phyloP scores from a whole-genome alignment of 1,284 basidiomycete species.

The Rugosomyces carneus region DNA sequence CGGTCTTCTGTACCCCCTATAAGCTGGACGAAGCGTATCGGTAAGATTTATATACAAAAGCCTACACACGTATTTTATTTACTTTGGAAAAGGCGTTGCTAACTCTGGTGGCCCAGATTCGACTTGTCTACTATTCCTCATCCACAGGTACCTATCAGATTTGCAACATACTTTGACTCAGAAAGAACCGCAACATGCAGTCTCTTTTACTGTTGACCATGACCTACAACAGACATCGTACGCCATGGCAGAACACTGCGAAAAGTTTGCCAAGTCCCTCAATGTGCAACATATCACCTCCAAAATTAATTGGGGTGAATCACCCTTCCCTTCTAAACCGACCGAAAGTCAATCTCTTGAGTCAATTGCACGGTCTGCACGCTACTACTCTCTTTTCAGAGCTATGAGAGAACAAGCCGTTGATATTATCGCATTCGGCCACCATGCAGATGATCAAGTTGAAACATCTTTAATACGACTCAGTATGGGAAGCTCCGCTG shows the following conservation, averaged over 20 bases:
- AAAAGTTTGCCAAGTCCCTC: conserved; percentile 34
- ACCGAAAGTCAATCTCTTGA: conserved; percentile 41
- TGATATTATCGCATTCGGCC: conserved; percentile 53
- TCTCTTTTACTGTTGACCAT: conserved; percentile 68
- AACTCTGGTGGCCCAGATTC: conserved; percentile 80
- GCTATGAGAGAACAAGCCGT: conserved; percentile 36
- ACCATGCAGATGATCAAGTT: conserved; percentile 75
- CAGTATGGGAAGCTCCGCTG: conserved; percentile 43
- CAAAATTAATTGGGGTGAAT: conserved; percentile 50
- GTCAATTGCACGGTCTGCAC: conserved; percentile 47
- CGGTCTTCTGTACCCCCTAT: conserved; percentile 30
- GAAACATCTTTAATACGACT: conserved; percentile 72
- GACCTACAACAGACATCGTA: conserved; percentile 49
- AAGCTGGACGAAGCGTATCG: conserved; percentile 37
- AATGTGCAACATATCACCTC: conserved; percentile 41
- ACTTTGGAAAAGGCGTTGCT: conserved; percentile 47
- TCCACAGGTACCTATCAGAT: conserved; percentile 36
- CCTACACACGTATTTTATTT: not conserved
- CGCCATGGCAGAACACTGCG: conserved; percentile 48
- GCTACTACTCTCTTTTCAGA: conserved; percentile 50
- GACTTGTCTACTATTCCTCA: conserved; percentile 64
- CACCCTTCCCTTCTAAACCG: conserved; percentile 40
- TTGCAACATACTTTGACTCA: conserved; percentile 2
- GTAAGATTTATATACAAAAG: conserved; percentile 21
- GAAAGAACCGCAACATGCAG: conserved; percentile 26